Evolutionary conservation across 106 monocot genomes (phyloP), one percentile per base, ranked within the genome.

Genomic region (Dendrobium officinale): DNA sequence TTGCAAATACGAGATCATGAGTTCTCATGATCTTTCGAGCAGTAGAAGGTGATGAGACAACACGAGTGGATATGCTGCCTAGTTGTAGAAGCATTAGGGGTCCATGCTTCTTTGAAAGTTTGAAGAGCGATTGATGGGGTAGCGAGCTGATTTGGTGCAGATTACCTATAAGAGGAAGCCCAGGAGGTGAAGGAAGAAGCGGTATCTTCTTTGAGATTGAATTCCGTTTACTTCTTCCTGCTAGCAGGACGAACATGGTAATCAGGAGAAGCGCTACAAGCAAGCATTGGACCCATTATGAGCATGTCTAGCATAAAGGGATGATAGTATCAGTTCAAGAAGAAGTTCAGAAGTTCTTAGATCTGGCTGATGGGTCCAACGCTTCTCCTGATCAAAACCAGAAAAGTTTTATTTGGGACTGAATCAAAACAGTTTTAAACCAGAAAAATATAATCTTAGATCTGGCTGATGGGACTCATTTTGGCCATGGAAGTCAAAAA

Each of bases 71-170:
- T 3, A 77, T 24, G n/a, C 40, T 42, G 42, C 80, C 84, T 1
- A 84, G 22, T 20, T 70, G 76, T 47, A 84, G 76, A 67, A 67
- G 77, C 84, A 80, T 77, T 80, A 84, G 75, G 16, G 84, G 80
- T 6, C 84, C 84, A 42, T 70, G 67, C 67, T 51, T 80, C 0
- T 40, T 16, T 0, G 80, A 66, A 29, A 80, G 68, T 11, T 61
- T 13, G 48, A 1, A 2, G 40, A 84, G 76, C 9, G 84, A 80
- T 33, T 19, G 64, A 3, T 80, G 77, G 3, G 67, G 80, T n/a
- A 42, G 64, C 7, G n/a, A 54, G 68, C 80, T 51, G 15, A 84
- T 44, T 31, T 80, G 76, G 18, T 84, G 84, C 16, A 80, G 68
- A 49, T 80, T 80, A 1, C 84, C 84, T 4, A 84, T 54, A 47